A percentile compares a stretch with the other conserved stretches of the same genome.
phyloP scores from a whole-genome alignment of 768 basidiomycete genomes.

The Nevesoporus exiguus region DNA sequence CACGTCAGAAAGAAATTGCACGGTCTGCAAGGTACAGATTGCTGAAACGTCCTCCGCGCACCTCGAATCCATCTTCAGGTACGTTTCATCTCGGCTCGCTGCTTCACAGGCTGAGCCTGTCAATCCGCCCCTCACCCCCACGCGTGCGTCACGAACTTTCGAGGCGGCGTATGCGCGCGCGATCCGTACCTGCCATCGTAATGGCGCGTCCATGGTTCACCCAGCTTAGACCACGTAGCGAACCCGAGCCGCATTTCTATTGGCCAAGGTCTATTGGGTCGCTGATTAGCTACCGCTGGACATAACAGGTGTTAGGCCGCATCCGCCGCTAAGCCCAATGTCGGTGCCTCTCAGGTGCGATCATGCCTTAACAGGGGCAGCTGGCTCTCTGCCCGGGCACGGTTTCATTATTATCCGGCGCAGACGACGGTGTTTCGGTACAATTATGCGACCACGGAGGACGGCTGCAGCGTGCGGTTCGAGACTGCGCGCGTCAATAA shows the following conservation, averaged over 20 bases:
- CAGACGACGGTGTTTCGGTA: conserved; percentile 26
- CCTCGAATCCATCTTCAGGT: conserved; percentile 34
- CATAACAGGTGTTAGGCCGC: neutral
- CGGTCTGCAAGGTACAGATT: conserved; percentile 39
- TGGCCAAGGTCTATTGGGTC: conserved; percentile 26
- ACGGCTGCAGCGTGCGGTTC: neutral
- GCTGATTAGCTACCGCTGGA: conserved; percentile 20
- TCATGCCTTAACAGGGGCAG: conserved; percentile 19
- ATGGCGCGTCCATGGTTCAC: conserved; percentile 21
- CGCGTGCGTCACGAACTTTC: conserved; percentile 32
- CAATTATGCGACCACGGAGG: conserved; percentile 20
- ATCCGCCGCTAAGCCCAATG: neutral
- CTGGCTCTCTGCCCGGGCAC: no score
- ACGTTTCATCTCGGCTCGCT: conserved; percentile 51
- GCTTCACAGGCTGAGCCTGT: no score
- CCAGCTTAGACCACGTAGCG: conserved; percentile 1
- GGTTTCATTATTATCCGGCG: neutral
- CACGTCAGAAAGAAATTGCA: no score
- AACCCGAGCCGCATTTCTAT: conserved; percentile 10
- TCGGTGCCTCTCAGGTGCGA: neutral
- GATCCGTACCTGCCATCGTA: no score
- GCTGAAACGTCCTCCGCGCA: conserved; percentile 29
- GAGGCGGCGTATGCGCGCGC: conserved; percentile 38
- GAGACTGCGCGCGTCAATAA: conserved; percentile 13
- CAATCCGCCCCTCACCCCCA: no score